Percentiles rank a stretch among this genome's conserved stretches.
phyloP scores from a whole-genome alignment of 73 alveolate genomes.

The Tetrahymena borealis region DNA sequence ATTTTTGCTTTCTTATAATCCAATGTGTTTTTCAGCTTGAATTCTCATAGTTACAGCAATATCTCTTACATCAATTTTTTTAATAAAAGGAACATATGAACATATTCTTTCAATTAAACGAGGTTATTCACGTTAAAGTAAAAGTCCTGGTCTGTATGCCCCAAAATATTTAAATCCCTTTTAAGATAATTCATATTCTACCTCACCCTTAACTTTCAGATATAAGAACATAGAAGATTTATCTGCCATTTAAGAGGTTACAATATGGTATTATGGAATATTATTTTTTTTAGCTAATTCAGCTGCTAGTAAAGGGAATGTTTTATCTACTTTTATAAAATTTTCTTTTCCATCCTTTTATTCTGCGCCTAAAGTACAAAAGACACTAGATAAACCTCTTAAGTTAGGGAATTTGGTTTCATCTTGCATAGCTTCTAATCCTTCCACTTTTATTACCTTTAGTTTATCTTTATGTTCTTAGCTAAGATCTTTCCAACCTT shows the following conservation, averaged over 20 bases:
- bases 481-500: constrained; percentile 32
- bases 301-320: background rate
- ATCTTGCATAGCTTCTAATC: constrained; percentile 34
- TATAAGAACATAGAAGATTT: background rate
- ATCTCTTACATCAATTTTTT: background rate
- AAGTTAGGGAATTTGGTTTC: background rate
- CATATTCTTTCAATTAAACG: background rate
- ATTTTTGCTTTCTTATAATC: background rate
- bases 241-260: background rate
- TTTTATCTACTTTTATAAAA: background rate
- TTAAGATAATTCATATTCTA: background rate
- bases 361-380: background rate
- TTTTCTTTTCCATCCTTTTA: background rate
- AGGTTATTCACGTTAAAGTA: background rate
- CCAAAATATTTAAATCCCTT: background rate
- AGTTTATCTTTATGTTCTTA: constrained; percentile 30
- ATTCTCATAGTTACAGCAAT: background rate
- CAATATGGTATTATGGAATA: background rate
- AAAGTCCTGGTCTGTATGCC: background rate
- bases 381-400: background rate
- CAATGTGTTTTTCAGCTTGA: background rate
- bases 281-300: background rate
- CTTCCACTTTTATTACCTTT: constrained; percentile 26
- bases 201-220: background rate
- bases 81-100: background rate